Evolutionary conservation across 495 filamentous ascomycete genomes (phyloP).

Genomic region (Parachaetomium inaequale): DNA sequence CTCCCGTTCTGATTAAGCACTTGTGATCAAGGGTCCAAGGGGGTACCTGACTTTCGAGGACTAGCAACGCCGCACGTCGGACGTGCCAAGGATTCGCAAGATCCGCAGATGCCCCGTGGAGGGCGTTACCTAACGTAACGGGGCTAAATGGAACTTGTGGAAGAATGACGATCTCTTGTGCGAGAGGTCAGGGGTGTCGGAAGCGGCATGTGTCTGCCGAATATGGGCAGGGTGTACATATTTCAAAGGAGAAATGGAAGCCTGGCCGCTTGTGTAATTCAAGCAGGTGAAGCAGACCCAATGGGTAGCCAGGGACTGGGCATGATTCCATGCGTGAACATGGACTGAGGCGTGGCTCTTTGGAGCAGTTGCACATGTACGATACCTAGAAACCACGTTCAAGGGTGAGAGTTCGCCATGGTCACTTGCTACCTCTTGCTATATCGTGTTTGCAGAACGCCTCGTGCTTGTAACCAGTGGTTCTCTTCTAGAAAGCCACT

Average conservation of each 20-base stretch:
- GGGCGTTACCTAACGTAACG: constrained; percentile 14
- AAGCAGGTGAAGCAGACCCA: not conserved
- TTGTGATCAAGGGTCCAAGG: not conserved
- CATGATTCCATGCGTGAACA: not conserved
- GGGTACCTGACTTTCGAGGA: constrained; percentile 19
- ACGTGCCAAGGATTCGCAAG: constrained; percentile 15
- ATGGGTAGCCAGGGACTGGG: not conserved
- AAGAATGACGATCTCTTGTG: constrained; percentile 11
- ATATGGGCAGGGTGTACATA: not conserved
- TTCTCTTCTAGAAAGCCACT: not conserved
- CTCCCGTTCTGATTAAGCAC: constrained; percentile 16
- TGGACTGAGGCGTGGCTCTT: not conserved
- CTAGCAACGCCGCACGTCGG: constrained; percentile 10
- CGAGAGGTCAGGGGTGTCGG: not conserved
- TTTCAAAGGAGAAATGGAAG: not conserved
- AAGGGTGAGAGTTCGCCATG: not conserved
- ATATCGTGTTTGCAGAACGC: not conserved
- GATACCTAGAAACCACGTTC: too few species aligned
- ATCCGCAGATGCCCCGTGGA: not conserved
- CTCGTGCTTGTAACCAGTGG: not conserved
- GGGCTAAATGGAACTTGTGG: constrained; percentile 6
- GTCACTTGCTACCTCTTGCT: too few species aligned
- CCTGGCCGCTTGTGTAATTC: not conserved
- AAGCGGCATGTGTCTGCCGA: not conserved
- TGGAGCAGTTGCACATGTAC: not conserved